A percentile compares a stretch with the other conserved stretches of the same genome.
Evolutionary conservation across 495 filamentous ascomycete species (phyloP).

Genomic region (Cairneyella variabilis): DNA sequence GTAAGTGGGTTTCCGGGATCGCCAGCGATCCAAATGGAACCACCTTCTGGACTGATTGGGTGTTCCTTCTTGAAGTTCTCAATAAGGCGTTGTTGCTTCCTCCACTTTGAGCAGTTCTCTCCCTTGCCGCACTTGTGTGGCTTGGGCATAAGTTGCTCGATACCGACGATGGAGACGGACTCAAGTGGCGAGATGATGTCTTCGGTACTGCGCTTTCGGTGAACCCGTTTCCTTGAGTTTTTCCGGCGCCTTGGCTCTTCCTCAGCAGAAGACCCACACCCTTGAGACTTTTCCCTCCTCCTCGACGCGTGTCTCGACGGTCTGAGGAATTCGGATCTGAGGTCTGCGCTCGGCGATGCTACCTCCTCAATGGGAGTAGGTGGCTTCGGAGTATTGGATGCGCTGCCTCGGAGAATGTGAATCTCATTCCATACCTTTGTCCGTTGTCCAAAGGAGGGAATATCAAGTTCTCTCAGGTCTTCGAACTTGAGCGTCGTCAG

Average conservation of each 20-base stretch:
- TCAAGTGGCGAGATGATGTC: conserved; percentile 70
- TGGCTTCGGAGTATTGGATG: conserved; percentile 48
- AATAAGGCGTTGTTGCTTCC: conserved; percentile 66
- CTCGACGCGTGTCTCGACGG: conserved; percentile 29
- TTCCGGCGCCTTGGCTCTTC: conserved; percentile 37
- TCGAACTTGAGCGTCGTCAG: conserved; percentile 83
- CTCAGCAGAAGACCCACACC: conserved; percentile 29
- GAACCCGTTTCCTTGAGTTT: conserved; percentile 38
- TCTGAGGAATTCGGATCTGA: conserved; percentile 20
- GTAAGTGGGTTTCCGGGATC: conserved; percentile 67
- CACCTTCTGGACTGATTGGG: conserved; percentile 53
- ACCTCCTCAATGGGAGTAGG: conserved; percentile 52
- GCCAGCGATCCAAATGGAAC: conserved; percentile 61
- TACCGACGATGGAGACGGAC: conserved; percentile 86
- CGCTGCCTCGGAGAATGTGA: conserved; percentile 60
- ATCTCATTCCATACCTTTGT: conserved; percentile 85
- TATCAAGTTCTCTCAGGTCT: conserved; percentile 90
- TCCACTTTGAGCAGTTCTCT: conserved; percentile 79
- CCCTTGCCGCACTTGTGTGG: conserved; percentile 86
- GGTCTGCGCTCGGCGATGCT: conserved; percentile 26
- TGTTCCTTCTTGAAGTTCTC: conserved; percentile 64
- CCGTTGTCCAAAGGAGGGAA: conserved; percentile 88
- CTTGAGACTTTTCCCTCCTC: conserved; percentile 27
- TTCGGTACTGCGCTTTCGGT: conserved; percentile 46
- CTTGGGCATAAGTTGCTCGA: conserved; percentile 83